Evolutionary conservation across 805 yeast species (phyloP).

Genomic region (Maudiozyma bulderi): DNA sequence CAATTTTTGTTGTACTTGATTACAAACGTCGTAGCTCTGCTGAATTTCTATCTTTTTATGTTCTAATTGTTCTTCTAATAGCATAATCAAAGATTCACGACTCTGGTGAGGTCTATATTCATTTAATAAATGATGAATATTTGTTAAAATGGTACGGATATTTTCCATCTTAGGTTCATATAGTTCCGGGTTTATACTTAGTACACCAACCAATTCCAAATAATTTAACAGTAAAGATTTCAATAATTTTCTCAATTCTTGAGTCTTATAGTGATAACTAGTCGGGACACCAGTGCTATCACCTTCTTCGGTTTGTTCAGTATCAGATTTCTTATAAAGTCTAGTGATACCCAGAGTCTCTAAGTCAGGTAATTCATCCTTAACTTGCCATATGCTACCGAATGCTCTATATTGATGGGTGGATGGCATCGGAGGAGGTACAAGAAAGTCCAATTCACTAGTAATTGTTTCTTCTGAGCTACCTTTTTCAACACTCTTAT

Average conservation of each 20-base stretch:
- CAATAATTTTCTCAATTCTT: conserved; percentile 69
- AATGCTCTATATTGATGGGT: conserved; percentile 68
- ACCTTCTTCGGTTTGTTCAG: not conserved
- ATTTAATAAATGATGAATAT: conserved; percentile 84
- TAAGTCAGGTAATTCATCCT: conserved; percentile 67
- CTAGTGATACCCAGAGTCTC: conserved; percentile 71
- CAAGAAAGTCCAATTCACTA: conserved; percentile 38
- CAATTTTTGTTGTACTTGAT: conserved; percentile 33
- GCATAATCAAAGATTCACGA: conserved; percentile 73
- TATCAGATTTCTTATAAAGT: conserved; percentile 38
- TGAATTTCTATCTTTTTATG: conserved; percentile 47
- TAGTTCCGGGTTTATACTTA: conserved; percentile 62
- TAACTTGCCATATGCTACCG: conserved; percentile 78
- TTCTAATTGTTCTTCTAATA: conserved; percentile 61
- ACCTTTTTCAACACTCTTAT: conserved; percentile 21
- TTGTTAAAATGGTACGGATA: conserved; percentile 69
- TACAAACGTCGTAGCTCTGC: conserved; percentile 32
- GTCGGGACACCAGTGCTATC: conserved; percentile 10
- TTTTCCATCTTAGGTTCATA: conserved; percentile 61
- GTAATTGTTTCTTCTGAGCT: conserved; percentile 26
- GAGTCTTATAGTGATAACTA: conserved; percentile 42
- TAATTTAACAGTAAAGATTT: conserved; percentile 73
- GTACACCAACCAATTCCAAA: conserved; percentile 69
- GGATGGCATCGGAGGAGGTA: conserved; percentile 59
- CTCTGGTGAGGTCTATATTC: conserved; percentile 94